Percentiles rank a stretch among this genome's conserved stretches.
Conservation (phyloP, 345 rosid species). For the Barbarea vulgaris region DNA sequence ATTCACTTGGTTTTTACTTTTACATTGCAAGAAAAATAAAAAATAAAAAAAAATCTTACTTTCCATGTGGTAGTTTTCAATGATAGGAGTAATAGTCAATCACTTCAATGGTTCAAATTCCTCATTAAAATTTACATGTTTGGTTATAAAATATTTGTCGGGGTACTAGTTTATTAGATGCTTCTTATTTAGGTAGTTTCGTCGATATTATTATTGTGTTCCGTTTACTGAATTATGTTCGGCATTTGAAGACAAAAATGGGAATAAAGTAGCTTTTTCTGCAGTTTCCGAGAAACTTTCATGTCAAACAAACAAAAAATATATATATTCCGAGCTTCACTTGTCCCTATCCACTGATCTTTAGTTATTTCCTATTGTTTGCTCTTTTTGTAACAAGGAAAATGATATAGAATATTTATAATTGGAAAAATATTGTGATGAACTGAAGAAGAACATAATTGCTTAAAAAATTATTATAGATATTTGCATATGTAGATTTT, state of each 20-base stretch:
- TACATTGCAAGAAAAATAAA: neutral
- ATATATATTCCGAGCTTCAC: conserved; percentile 7
- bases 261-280: neutral
- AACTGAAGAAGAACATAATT: neutral
- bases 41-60: neutral
- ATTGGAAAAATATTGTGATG: neutral
- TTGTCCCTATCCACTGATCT: neutral
- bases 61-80: neutral
- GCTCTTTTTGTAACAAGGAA: conserved; percentile 12
- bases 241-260: conserved; percentile 12
- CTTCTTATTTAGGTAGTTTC: conserved; percentile 19
- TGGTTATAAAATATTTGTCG: neutral
- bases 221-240: neutral
- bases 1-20: neutral
- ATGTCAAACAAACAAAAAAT: neutral
- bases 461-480: neutral
- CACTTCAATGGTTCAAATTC: neutral
- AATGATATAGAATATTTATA: neutral
- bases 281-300: conserved; percentile 35
- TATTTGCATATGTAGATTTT: too few species aligned
- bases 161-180: neutral
- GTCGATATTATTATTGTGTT: neutral
- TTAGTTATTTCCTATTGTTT: neutral
- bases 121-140: neutral
- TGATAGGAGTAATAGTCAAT: neutral